Conservation (phyloP, 192 early-diverging fungal species). For the Backusella westeae region DNA sequence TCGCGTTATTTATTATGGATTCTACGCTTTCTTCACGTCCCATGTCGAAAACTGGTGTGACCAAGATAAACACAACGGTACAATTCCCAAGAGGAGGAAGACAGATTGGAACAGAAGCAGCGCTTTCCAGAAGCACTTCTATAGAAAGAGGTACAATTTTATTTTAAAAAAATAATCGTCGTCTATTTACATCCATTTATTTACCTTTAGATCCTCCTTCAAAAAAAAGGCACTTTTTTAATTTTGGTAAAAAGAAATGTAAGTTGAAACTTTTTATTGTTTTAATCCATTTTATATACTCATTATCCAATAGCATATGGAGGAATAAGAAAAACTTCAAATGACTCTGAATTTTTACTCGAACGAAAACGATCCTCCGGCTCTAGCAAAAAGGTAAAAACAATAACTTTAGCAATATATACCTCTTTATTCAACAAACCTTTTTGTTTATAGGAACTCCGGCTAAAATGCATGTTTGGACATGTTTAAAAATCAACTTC, state of each 20-base stretch:
- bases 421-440: not conserved
- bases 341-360: not conserved
- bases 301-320: not conserved
- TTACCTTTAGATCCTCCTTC: not conserved
- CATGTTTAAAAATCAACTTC: conserved; percentile 7
- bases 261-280: not conserved
- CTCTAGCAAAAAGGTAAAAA: not conserved
- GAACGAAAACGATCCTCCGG: conserved; percentile 3
- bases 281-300: not conserved
- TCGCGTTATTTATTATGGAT: not conserved
- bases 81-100: conserved; percentile 24
- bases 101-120: conserved; percentile 6
- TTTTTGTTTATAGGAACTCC: not conserved
- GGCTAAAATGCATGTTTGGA: not conserved
- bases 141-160: not conserved
- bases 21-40: not conserved
- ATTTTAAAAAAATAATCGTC: not conserved
- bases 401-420: not conserved
- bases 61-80: conserved; percentile 10
- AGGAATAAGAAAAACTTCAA: not conserved
- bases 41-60: not conserved
- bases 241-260: conserved; percentile 9
- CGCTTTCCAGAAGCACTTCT: not conserved
- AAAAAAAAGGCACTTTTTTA: not conserved
- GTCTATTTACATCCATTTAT: not conserved